These are phyloP conservation scores for Auricularia auricula-judae DNA, from an alignment of 768 basidiomycete genomes.

Conservation along the genomic window DNA sequence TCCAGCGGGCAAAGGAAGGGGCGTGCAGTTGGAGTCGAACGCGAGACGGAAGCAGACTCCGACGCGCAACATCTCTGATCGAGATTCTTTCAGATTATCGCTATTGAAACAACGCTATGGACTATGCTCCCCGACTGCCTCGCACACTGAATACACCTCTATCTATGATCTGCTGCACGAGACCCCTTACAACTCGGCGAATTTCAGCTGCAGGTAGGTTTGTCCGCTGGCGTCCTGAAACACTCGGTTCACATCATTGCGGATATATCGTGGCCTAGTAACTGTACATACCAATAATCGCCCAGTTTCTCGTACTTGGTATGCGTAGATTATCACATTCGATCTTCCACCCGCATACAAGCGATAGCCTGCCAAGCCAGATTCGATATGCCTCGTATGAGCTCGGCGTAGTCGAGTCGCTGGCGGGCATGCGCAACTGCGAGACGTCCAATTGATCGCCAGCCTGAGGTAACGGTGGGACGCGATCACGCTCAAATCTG, in stretches of 20 bases:
- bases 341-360: conserved; percentile 73
- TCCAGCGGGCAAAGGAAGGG: too few relatives aligned
- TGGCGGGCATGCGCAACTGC: conserved; percentile 9
- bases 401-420: conserved; percentile 34
- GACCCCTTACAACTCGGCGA: conserved; percentile 34
- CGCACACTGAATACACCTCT: conserved; percentile 50
- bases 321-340: conserved; percentile 83
- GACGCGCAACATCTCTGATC: too few relatives aligned
- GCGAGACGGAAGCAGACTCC: too few relatives aligned
- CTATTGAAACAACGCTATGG: too few relatives aligned
- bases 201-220: conserved; percentile 20
- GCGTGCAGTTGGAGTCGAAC: too few relatives aligned
- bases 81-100: too few relatives aligned
- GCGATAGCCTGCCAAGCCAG: conserved; percentile 68
- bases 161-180: conserved; percentile 43
- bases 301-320: conserved; percentile 91
- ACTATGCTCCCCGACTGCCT: background rate
- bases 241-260: conserved; percentile 7
- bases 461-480: conserved; percentile 19
- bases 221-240: conserved; percentile 23
- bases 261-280: background rate
- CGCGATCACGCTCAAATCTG: conserved; percentile 43
- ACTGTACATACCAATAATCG: conserved; percentile 53
- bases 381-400: conserved; percentile 77
- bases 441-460: conserved; percentile 7